phyloP scores from a whole-genome alignment of 495 filamentous ascomycete genomes.

The Neurospora sp. region DNA sequence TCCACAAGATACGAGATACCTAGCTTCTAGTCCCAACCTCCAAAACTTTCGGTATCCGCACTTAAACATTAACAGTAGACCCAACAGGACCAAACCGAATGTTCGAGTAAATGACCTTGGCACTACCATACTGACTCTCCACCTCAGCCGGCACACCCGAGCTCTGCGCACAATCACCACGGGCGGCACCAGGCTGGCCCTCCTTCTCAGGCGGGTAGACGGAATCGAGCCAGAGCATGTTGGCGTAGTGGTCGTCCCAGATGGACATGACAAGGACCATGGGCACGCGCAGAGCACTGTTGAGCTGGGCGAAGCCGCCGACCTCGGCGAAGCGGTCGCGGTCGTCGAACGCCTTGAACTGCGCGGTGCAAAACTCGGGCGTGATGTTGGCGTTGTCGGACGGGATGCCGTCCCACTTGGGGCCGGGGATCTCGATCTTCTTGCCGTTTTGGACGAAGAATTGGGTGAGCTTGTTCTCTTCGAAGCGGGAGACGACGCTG shows the following conservation, averaged over 20 bases:
- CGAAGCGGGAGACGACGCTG: conserved; percentile 59
- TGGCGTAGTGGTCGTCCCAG: conserved; percentile 68
- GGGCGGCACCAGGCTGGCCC: conserved; percentile 50
- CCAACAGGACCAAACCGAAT: conserved; percentile 61
- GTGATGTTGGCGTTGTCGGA: conserved; percentile 33
- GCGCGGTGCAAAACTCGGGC: conserved; percentile 19
- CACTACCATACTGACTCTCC: conserved; percentile 33
- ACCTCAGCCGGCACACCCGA: conserved; percentile 52
- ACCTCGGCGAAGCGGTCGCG: conserved; percentile 48
- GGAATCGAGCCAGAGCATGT: conserved; percentile 83
- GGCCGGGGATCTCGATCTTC: conserved; percentile 47
- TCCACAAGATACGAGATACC: too few species aligned
- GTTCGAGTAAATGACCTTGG: conserved; percentile 48
- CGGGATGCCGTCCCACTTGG: conserved; percentile 21
- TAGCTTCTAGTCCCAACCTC: background rate
- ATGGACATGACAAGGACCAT: conserved; percentile 71
- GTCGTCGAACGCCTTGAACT: conserved; percentile 31
- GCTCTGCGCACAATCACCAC: conserved; percentile 51
- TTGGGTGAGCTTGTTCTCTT: conserved; percentile 49
- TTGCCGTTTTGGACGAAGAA: conserved; percentile 62
- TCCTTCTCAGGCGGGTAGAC: conserved; percentile 51
- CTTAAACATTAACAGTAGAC: conserved; percentile 37
- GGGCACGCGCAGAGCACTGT: conserved; percentile 42
- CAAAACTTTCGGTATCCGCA: background rate
- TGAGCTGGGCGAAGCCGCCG: conserved; percentile 51